Base-by-base conservation (phyloP, 257 asterid species). In the Haberlea rhodopensis region DNA sequence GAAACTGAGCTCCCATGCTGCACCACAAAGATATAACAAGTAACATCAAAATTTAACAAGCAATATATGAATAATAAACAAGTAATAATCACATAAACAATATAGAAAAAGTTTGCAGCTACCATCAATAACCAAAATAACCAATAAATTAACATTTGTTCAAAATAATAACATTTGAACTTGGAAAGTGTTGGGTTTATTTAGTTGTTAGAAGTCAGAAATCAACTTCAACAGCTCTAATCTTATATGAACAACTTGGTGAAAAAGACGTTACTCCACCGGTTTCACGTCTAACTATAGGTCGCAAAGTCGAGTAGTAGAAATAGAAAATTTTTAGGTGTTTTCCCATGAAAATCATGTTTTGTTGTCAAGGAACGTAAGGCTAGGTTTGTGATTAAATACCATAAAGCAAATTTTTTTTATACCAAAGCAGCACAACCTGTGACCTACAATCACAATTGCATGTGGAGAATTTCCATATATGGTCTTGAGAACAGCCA, bases 1-100 rank as follows among this genome's bases (percentile, higher is more conserved):
- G 95, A 95, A 75, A 92, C 85, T 43, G 99, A 85, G 28, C 97
- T 71, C 99, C 96, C 97, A 92, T 84, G 62, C 99, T 89, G 83
- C 73, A 67, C 31, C 65, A 57, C 27, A 57, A 22, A 49, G 16
- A 71, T 28, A 34, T 25, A 19, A 54, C 10, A 26, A 25, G 8
- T 37, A 26, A 28, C 13, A 34, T 10, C 16, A 60, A 31, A 19
- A 62, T 52, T n/a, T 22, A 4, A 58, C 18, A 56, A 32, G 56
- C 27, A 49, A 26, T 49, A 24, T 25, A 32, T 46, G 49, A 49
- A 19, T 26, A 55, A 18, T n/a, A n/a, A 32, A 54, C 23, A 46
- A 64, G 60, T 27, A 27, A 9, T 34, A 19, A 45, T 43, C 19
- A 19, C 34, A 37, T n/a, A 10, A 16, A 68, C 18, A 52, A 28